Evolutionary conservation across 805 yeast genomes (phyloP), one percentile per base, ranked within the genome.

Genomic region (Saturnispora silvae): DNA sequence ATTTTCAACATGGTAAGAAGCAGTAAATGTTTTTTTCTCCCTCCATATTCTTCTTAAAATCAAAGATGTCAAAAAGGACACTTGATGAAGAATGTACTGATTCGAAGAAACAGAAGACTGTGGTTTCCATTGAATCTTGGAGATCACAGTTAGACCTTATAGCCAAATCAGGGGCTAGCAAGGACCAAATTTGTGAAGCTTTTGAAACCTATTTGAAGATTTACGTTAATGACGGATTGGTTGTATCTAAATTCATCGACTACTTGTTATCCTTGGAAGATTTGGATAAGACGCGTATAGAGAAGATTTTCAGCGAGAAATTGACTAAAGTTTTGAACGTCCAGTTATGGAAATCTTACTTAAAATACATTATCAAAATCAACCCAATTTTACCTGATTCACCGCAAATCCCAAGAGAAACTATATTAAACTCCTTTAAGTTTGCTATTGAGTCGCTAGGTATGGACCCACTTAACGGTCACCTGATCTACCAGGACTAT

Each of bases 401-500:
- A 18, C 92, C 92, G 25, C 94, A 81, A 52, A 76, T 70, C 44
- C 87, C 92, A 0, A 64, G 92, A 45, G 69, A 77, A 9, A 69
- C 72, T 2, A 81, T 87, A 11, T 65, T 79, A 14, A 80, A 77
- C 52, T 94, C 96, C 1, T 89, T 77, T 54, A 94, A 86, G 43
- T 73, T 81, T 53, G 95, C 94, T 1, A 63, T 82, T 15, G 75
- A 69, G 20, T 72, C 76, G 42, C 83, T 87, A 35, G 96, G 96
- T 0, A 59, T 74, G 23, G 97, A 92, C 54, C 70, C 80, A 4
- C 30, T 56, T 11, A 65, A 70, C 25, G 71, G 87, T 15, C 78
- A 81, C 23, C 64, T 64, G 2, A 59, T 92, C 29, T 89, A 96
- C 95, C 65, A 68, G 33, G 92, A 82, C 47, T 92, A 84, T 53